Evolutionary conservation across 345 rosid species (phyloP), one percentile per base, ranked within the genome.

Genomic region (Barbarea vulgaris): DNA sequence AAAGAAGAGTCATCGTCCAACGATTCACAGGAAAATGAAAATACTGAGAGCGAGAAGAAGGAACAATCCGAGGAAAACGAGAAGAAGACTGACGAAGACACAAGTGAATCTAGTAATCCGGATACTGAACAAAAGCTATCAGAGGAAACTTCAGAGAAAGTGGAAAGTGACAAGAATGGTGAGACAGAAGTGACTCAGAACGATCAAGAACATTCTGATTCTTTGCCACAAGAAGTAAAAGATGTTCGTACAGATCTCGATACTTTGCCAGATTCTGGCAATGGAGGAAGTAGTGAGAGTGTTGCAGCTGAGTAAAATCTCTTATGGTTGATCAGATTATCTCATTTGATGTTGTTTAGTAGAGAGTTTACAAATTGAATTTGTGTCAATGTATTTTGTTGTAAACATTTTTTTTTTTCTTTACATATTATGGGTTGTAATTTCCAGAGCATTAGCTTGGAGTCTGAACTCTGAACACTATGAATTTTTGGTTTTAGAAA

Each of bases 181-280:
- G 79, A 72, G 33, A 79, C 78, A 8, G 79, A 74, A 46, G 81
- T 33, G 46, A 82, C 34, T 50, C 84, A 85, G 79, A 81, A 67
- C 44, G 69, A 65, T 63, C 70, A 84, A 30, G 78, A 71, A 37
- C 75, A 69, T 3, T 31, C 41, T 30, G 75, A 44, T 63, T 63
- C 86, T 51, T 83, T 83, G 44, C 53, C 85, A 22, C 85, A 80
- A 62, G 89, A 84, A 81, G 88, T 72, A 54, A 86, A 83, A 60
- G 91, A 86, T 44, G 84, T 67, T 59, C 83, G 81, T 17, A 83
- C 85, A 0, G 91, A 87, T 75, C 76, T 85, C 73, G 94, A 75
- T 72, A 87, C 93, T 62, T 77, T 89, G 76, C 90, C 95, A 1
- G 85, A 83, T 19, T 79, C 86, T 10, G 80, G 79, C 64, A 80